phyloP scores from a whole-genome alignment of 2,329 filamentous ascomycete species.

The Alternaria sp. region DNA sequence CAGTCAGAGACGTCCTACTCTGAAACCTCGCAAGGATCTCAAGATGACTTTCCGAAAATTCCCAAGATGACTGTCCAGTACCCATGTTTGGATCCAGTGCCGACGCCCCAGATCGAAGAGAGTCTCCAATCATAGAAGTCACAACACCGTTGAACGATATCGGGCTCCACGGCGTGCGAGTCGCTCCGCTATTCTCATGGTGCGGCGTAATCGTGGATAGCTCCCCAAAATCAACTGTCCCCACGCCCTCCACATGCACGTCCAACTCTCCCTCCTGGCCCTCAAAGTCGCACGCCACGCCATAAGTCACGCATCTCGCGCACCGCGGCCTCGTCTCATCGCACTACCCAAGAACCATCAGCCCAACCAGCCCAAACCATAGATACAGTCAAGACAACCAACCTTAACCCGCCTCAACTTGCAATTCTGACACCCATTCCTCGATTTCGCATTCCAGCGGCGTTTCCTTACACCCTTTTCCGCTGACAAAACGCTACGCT shows the following conservation, averaged over 20 bases:
- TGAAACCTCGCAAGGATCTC: conserved; percentile 53
- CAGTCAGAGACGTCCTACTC: conserved; percentile 50
- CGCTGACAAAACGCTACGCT: not conserved
- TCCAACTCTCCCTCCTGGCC: not conserved
- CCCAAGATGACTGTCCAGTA: conserved; percentile 12
- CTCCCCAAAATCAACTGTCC: not conserved
- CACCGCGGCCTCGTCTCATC: conserved; percentile 61
- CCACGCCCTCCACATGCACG: not conserved
- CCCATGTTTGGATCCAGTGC: not conserved
- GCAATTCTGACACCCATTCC: conserved; percentile 63
- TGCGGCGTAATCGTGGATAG: not conserved
- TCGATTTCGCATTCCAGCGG: conserved; percentile 57
- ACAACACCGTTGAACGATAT: conserved; percentile 22
- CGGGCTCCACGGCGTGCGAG: conserved; percentile 1
- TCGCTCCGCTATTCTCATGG: no score
- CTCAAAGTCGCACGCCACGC: conserved; percentile 56
- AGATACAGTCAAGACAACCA: conserved; percentile 16
- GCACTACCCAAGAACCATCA: conserved; percentile 50
- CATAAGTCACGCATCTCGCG: conserved; percentile 55
- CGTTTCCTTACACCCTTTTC: not conserved
- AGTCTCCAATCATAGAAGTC: conserved; percentile 21
- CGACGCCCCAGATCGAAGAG: conserved; percentile 1
- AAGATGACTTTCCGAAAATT: conserved; percentile 25
- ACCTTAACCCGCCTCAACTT: conserved; percentile 63
- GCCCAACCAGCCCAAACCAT: not conserved